Evolutionary conservation across 129 eudicot species (phyloP).

Genomic region (Gnaphalium uliginosum): DNA sequence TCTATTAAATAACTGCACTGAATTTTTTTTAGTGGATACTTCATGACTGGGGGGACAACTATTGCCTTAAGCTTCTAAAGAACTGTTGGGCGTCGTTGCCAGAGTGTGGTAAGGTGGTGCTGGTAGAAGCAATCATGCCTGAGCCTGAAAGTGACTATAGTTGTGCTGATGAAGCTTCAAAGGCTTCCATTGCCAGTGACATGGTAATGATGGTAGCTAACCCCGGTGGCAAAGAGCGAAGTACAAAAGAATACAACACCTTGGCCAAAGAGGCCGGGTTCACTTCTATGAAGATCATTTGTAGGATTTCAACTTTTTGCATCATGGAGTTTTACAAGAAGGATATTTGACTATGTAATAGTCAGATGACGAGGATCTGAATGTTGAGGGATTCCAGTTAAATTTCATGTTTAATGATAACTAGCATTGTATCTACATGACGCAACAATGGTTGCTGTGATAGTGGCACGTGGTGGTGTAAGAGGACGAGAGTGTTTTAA

Average conservation of each 20-base stretch:
- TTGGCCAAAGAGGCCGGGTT: conserved; percentile 37
- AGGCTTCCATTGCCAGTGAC: conserved; percentile 15
- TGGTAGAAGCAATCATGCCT: conserved; percentile 31
- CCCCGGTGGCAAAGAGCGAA: conserved; percentile 38
- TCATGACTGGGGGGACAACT: conserved; percentile 39
- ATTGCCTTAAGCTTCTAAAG: conserved; percentile 32
- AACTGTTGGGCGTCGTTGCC: conserved; percentile 38
- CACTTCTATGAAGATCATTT: neutral
- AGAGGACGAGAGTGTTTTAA: too few species aligned
- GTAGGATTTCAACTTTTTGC: conserved; percentile 11
- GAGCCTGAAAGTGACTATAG: conserved; percentile 15
- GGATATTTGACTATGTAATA: conserved; percentile 1
- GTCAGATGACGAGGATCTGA: neutral
- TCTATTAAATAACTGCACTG: neutral
- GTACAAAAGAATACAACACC: conserved; percentile 23
- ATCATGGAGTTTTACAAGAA: conserved; percentile 42
- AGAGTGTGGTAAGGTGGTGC: conserved; percentile 35
- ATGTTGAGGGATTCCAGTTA: neutral
- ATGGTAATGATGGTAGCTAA: conserved; percentile 31
- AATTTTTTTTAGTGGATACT: conserved; percentile 31
- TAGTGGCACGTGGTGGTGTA: too few species aligned
- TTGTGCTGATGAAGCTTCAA: conserved; percentile 6
- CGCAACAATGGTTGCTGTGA: too few species aligned
- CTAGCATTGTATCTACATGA: too few species aligned
- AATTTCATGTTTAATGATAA: too few species aligned